A percentile compares a stretch with the other conserved stretches of the same genome.
phyloP scores from a whole-genome alignment of 2,329 filamentous ascomycete genomes.

The Cladosporium sp. region DNA sequence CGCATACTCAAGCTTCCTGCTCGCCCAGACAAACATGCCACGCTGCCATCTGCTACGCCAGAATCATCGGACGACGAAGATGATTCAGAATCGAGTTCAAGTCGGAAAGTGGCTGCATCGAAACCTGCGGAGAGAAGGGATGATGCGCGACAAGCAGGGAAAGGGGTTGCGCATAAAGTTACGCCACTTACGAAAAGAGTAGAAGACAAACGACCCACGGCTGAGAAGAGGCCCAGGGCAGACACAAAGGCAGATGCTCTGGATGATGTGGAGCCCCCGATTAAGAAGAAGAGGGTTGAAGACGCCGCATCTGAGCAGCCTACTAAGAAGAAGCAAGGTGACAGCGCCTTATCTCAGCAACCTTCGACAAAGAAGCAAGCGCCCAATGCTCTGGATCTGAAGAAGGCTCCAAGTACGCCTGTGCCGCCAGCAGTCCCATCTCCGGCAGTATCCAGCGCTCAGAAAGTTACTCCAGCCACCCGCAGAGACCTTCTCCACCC shows the following conservation, averaged over 20 bases:
- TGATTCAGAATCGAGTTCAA: slow-evolving; percentile 11
- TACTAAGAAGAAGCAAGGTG: neutral
- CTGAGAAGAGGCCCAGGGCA: slow-evolving; percentile 2
- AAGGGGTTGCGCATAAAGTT: slow-evolving; percentile 30
- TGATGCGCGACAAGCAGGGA: slow-evolving; percentile 9
- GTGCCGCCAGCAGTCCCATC: slow-evolving; percentile 3
- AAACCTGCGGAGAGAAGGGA: slow-evolving; percentile 14
- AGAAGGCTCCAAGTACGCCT: slow-evolving; percentile 7
- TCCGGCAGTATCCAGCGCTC: slow-evolving; percentile 14
- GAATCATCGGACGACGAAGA: slow-evolving; percentile 12
- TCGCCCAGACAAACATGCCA: slow-evolving; percentile 18
- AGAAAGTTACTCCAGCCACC: slow-evolving; percentile 24
- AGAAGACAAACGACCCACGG: neutral
- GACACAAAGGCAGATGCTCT: slow-evolving; percentile 1
- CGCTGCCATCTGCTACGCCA: neutral
- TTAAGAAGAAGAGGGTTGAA: slow-evolving; percentile 25
- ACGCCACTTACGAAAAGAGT: slow-evolving; percentile 13
- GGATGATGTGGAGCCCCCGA: slow-evolving; percentile 12
- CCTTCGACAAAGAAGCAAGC: slow-evolving; percentile 7
- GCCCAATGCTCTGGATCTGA: neutral
- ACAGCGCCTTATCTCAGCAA: slow-evolving; percentile 3
- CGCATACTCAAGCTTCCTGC: slow-evolving; percentile 29
- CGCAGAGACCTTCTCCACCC: slow-evolving; percentile 26
- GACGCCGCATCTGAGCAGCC: slow-evolving; percentile 6
- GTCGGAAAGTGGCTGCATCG: slow-evolving; percentile 14